These are phyloP conservation scores for Phytophthora agathidicida DNA, from an alignment of 352 stramenopile species.

Conservation along the genomic window DNA sequence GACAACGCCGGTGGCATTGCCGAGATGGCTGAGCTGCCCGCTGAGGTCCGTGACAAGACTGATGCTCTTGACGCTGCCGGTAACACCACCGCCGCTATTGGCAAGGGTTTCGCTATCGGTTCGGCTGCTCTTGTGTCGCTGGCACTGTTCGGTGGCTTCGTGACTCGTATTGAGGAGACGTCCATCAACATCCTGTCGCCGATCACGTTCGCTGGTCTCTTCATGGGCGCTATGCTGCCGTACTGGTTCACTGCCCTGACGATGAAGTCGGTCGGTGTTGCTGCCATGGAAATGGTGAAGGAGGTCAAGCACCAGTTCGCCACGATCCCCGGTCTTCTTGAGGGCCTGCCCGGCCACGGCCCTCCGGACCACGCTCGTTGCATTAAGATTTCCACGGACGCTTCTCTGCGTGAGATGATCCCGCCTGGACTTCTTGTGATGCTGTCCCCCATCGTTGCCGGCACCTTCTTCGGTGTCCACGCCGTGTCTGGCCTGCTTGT, in stretches of 20 bases:
- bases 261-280: constrained; percentile 99
- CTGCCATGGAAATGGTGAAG: constrained; percentile 99
- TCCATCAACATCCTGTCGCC: constrained; percentile 98
- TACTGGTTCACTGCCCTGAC: constrained; percentile 99
- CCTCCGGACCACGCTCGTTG: constrained; percentile 91
- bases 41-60: constrained; percentile 98
- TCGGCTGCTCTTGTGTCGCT: constrained; percentile 98
- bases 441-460: constrained; percentile 97
- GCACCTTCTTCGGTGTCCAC: constrained; percentile 98
- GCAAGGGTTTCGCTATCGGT: constrained; percentile 99
- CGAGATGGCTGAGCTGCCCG: constrained; percentile 98
- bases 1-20: constrained; percentile 99
- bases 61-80: constrained; percentile 99
- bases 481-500: constrained; percentile 98
- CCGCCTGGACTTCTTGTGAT: constrained; percentile 98
- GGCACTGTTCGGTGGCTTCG: constrained; percentile 98
- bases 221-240: constrained; percentile 99
- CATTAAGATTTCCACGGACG: constrained; percentile 99
- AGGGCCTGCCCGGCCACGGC: constrained; percentile 90
- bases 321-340: constrained; percentile 97
- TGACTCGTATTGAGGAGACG: constrained; percentile 95
- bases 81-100: constrained; percentile 99
- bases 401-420: constrained; percentile 99
- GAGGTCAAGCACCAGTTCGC: constrained; percentile 99
- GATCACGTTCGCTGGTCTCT: constrained; percentile 98